These are phyloP conservation scores for Petrea volubilis DNA, from an alignment of 257 asterid genomes.

Conservation along the genomic window DNA sequence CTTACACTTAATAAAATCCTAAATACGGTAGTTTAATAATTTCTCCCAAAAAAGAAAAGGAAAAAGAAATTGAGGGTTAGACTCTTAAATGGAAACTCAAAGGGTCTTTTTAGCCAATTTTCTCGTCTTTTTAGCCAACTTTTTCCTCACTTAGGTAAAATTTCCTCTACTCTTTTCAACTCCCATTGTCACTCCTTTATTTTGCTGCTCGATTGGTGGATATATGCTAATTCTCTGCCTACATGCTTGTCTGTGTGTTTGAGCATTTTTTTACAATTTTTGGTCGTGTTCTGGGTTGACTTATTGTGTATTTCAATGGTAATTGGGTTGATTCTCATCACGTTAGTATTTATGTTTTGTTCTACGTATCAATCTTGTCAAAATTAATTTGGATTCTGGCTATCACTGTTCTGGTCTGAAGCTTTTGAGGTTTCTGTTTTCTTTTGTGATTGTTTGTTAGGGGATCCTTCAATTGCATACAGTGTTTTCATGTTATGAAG, in stretches of 20 bases:
- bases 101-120: no score
- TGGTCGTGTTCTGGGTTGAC: slow-evolving; percentile 14
- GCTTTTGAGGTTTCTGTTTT: neutral
- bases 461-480: neutral
- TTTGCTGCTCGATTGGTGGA: slow-evolving; percentile 13
- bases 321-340: neutral
- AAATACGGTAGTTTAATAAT: no score
- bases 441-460: neutral
- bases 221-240: neutral
- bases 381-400: slow-evolving; percentile 6
- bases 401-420: neutral
- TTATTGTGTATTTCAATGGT: neutral
- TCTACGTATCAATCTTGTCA: slow-evolving; percentile 4
- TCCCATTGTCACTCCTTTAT: neutral
- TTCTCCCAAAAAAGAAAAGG: no score
- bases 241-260: slow-evolving; percentile 4
- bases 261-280: slow-evolving; percentile 6
- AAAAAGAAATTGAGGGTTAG: no score
- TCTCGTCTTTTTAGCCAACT: no score
- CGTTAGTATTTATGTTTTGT: slow-evolving; percentile 2
- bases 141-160: slow-evolving; percentile 37
- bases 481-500: neutral
- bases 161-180: slow-evolving; percentile 16
- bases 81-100: no score
- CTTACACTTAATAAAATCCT: no score